A percentile compares a stretch with the other conserved stretches of the same genome.
These are phyloP conservation scores for Pythium phragmiticola DNA, from an alignment of 352 stramenopile species.

Conservation along the genomic window DNA sequence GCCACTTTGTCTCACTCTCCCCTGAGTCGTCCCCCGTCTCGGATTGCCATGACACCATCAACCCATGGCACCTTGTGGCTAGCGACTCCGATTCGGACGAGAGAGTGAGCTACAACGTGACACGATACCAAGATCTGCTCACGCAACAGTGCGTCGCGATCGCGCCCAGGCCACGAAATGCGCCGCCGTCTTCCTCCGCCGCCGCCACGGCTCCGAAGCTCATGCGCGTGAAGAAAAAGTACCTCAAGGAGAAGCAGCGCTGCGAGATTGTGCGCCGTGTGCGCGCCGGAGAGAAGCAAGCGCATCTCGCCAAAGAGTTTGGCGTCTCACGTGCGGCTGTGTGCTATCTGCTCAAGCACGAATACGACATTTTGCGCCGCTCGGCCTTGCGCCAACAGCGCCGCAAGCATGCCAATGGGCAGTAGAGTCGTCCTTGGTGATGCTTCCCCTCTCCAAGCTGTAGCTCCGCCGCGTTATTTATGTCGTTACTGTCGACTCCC, in stretches of 20 bases:
- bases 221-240: constrained; percentile 62
- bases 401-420: constrained; percentile 28
- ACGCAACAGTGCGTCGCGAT: constrained; percentile 11
- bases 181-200: too few relatives aligned
- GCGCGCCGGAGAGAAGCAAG: constrained; percentile 56
- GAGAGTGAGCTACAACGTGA: background rate
- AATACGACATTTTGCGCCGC: constrained; percentile 50
- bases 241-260: constrained; percentile 61
- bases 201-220: constrained; percentile 31
- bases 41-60: background rate
- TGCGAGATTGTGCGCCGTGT: constrained; percentile 65
- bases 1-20: constrained; percentile 23
- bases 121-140: constrained; percentile 6
- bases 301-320: constrained; percentile 65
- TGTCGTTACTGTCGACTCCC: too few relatives aligned
- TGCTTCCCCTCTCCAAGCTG: too few relatives aligned
- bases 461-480: too few relatives aligned
- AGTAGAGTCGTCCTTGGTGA: background rate
- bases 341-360: constrained; percentile 65
- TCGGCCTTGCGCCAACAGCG: constrained; percentile 16
- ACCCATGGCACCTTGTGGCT: constrained; percentile 3
- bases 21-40: constrained; percentile 7
- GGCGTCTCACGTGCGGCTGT: constrained; percentile 59
- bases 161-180: constrained; percentile 1
- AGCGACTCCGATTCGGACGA: constrained; percentile 9